A percentile compares a stretch with the other conserved stretches of the same genome.
phyloP scores from a whole-genome alignment of 2,329 filamentous ascomycete genomes.

The Colletotrichum spaethianum region DNA sequence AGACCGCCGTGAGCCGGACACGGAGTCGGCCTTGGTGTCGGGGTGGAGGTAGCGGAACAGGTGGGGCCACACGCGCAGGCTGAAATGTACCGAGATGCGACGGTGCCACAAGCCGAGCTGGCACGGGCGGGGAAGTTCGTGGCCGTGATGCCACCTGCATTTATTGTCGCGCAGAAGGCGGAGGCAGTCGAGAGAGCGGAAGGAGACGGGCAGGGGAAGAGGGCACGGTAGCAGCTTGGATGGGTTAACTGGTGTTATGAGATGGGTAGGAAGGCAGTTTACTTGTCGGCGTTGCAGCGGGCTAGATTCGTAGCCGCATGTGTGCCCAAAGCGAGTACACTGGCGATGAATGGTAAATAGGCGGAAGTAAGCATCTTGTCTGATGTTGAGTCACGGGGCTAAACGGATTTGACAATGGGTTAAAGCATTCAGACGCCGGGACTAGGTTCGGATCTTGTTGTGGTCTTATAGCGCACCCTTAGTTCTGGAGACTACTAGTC shows the following conservation, averaged over 20 bases:
- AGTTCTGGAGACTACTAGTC: too few relatives aligned
- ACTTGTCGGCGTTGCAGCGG: conserved; percentile 27
- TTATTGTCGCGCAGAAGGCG: conserved; percentile 44
- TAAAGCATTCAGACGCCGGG: background rate
- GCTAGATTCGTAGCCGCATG: background rate
- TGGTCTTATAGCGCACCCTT: background rate
- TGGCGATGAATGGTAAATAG: background rate
- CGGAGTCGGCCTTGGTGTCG: conserved; percentile 26
- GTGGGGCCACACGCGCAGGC: conserved; percentile 44
- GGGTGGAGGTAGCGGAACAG: conserved; percentile 24
- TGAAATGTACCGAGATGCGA: conserved; percentile 39
- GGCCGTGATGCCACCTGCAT: conserved; percentile 41
- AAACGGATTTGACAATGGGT: background rate
- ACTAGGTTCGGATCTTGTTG: background rate
- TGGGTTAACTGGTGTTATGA: background rate
- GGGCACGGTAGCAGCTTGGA: conserved; percentile 43
- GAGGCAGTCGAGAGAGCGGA: conserved; percentile 41
- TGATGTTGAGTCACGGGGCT: too few relatives aligned
- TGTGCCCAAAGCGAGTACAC: background rate
- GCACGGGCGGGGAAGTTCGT: conserved; percentile 43
- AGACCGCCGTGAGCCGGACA: conserved; percentile 22
- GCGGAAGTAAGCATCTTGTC: conserved; percentile 7
- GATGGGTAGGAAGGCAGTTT: background rate
- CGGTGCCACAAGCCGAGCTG: conserved; percentile 42
- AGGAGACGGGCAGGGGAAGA: conserved; percentile 43